Conservation (phyloP, 805 yeast genomes). For the Torulaspora franciscae region DNA sequence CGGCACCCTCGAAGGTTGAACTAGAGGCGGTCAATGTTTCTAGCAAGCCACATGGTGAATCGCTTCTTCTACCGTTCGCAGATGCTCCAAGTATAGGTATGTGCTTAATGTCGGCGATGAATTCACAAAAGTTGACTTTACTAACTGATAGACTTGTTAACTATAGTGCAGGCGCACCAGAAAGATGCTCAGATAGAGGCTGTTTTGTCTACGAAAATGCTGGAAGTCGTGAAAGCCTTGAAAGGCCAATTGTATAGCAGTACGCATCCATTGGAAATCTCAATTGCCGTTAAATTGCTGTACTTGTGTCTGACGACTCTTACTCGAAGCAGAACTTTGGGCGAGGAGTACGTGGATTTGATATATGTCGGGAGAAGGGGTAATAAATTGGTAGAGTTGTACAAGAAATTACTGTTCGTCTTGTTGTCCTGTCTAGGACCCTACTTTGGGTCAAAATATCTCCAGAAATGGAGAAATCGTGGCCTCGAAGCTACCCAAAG, state of each 20-base stretch:
- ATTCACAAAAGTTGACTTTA: not conserved
- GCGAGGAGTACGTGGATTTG: constrained; percentile 90
- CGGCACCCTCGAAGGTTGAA: not conserved
- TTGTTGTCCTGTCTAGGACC: constrained; percentile 61
- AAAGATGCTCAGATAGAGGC: constrained; percentile 74
- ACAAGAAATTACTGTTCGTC: constrained; percentile 54
- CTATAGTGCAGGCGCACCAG: constrained; percentile 77
- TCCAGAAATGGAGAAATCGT: constrained; percentile 14
- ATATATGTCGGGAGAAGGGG: constrained; percentile 57
- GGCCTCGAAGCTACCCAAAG: constrained; percentile 15
- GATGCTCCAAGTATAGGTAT: constrained; percentile 80
- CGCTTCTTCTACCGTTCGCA: constrained; percentile 53
- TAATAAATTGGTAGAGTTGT: constrained; percentile 41
- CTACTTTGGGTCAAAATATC: constrained; percentile 39
- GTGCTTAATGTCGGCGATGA: constrained; percentile 26
- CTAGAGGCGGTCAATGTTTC: not conserved
- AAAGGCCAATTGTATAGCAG: constrained; percentile 63
- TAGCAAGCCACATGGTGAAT: not conserved
- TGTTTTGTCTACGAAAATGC: constrained; percentile 49
- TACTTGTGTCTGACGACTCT: constrained; percentile 76
- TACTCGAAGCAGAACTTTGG: constrained; percentile 73
- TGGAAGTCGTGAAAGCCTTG: constrained; percentile 49
- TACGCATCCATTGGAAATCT: constrained; percentile 56
- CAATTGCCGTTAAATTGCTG: constrained; percentile 50
- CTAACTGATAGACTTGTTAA: not conserved